A percentile compares a stretch with the other conserved stretches of the same genome.
Conservation (phyloP, 208 protist species). For the Trypanosoma scelopori region DNA sequence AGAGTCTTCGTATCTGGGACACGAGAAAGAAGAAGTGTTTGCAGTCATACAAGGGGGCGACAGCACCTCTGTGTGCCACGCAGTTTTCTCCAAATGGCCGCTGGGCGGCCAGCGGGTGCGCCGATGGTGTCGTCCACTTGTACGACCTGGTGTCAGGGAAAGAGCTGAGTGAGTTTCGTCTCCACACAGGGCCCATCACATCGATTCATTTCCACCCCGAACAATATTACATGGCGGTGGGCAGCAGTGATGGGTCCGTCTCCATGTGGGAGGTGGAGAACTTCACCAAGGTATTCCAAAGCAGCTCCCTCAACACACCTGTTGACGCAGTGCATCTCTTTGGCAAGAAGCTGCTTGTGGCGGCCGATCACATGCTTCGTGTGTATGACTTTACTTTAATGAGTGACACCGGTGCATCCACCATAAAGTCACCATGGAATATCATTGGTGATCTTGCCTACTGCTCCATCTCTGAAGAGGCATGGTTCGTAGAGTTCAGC, state of each 20-base stretch:
- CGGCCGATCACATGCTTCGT: conserved; percentile 49
- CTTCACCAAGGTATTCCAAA: conserved; percentile 59
- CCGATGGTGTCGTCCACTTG: conserved; percentile 66
- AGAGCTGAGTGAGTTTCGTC: conserved; percentile 43
- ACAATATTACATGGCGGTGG: conserved; percentile 62
- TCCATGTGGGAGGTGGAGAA: conserved; percentile 75
- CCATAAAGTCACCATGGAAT: conserved; percentile 62
- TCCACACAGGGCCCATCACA: conserved; percentile 71
- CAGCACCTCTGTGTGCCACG: conserved; percentile 56
- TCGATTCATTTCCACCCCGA: conserved; percentile 82
- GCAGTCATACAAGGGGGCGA: conserved; percentile 72
- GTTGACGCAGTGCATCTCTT: conserved; percentile 67
- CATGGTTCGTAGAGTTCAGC: conserved; percentile 65
- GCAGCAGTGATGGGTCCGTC: conserved; percentile 72
- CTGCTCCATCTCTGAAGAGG: conserved; percentile 57
- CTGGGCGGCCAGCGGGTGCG: conserved; percentile 72
- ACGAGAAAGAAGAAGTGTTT: conserved; percentile 67
- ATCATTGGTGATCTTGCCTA: conserved; percentile 68
- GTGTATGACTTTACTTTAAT: conserved; percentile 54
- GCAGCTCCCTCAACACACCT: conserved; percentile 40
- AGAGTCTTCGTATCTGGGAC: conserved; percentile 83
- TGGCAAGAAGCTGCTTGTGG: conserved; percentile 62
- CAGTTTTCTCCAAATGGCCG: conserved; percentile 73
- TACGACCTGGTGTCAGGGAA: conserved; percentile 66
- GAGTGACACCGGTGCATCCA: conserved; percentile 34